phyloP scores from a whole-genome alignment of 2,329 filamentous ascomycete species.

The Keithomyces neogunnii region DNA sequence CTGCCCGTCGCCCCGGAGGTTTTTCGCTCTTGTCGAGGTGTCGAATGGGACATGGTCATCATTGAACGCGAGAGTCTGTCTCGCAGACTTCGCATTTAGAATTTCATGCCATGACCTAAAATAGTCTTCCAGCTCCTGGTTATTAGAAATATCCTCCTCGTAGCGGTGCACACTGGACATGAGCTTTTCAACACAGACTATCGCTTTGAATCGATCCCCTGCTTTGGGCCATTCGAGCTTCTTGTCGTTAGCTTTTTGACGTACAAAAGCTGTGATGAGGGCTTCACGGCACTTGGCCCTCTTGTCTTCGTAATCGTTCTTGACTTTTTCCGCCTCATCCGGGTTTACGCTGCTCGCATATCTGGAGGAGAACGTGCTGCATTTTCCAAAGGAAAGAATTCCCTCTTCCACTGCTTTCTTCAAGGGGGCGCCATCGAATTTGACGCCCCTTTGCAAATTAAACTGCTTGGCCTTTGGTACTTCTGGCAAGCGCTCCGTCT shows the following conservation, averaged over 20 bases:
- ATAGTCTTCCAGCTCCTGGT: not conserved
- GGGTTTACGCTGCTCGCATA: too few relatives aligned
- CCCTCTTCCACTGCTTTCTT: not conserved
- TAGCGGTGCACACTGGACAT: not conserved
- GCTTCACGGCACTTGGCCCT: too few relatives aligned
- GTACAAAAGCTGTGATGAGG: too few relatives aligned
- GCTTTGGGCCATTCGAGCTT: not conserved
- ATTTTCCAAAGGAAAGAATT: not conserved
- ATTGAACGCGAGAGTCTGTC: not conserved
- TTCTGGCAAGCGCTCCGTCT: not conserved
- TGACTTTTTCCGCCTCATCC: too few relatives aligned
- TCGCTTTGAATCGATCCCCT: not conserved
- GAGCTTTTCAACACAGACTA: not conserved
- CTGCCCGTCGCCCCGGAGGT: too few relatives aligned
- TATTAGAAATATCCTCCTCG: not conserved
- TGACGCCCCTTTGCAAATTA: not conserved
- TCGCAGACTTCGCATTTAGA: not conserved
- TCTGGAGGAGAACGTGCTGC: too few relatives aligned
- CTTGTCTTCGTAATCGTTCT: too few relatives aligned
- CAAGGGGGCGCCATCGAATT: too few relatives aligned
- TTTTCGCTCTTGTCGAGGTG: not conserved
- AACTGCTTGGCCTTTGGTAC: not conserved
- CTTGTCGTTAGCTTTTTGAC: too few relatives aligned
- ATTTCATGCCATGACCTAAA: not conserved
- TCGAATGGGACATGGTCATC: not conserved